Evolutionary conservation across 305 asterid genomes (phyloP), one percentile per base, ranked within the genome.

Genomic region (Ilex paraguariensis): DNA sequence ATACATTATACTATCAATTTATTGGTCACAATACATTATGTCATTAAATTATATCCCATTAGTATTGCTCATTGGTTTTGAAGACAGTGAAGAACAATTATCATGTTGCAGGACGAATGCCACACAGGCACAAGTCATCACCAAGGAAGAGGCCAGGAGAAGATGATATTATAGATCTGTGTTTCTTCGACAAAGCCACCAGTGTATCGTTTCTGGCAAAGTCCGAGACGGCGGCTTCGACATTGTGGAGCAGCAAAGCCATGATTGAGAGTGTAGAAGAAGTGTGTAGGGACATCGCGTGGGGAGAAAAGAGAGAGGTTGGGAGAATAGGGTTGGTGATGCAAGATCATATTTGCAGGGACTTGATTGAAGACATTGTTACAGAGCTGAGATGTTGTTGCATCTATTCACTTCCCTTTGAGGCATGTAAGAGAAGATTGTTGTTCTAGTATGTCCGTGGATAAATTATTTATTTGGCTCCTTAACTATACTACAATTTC

Each of bases 291-390:
- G 95, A 89, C 71, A 70, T 82, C 9, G 85, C 71, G 2, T 83
- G 94, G 87, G 97, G 97, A 5, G 85, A 87, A 57, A 77, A 74
- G 73, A 81, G 91, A 68, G 97, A 89, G 66, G 61, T 66, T 7
- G 78, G 77, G 64, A 87, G 70, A 66, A 84, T 89, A 70, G 91
- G 90, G 62, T 5, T 84, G 56, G 82, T 69, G 12, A 73, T 89
- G 77, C 87, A 84, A 67, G 89, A 89, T 67, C 58, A 79, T 10
- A 75, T 89, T 10, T 89, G 82, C 65, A 80, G 67, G 72, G 95
- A 89, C 54, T 67, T 89, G 82, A 79, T 89, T 66, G 87, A 86
- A 57, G 96, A 89, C 62, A 55, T 80, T 44, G 77, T 83, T 44
- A 77, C 56, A 57, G 97, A 89, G 10, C 53, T 85, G 57, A 60